These are phyloP conservation scores for Mortierella sp. DNA, from an alignment of 371 early-diverging fungal genomes.

Conservation along the genomic window DNA sequence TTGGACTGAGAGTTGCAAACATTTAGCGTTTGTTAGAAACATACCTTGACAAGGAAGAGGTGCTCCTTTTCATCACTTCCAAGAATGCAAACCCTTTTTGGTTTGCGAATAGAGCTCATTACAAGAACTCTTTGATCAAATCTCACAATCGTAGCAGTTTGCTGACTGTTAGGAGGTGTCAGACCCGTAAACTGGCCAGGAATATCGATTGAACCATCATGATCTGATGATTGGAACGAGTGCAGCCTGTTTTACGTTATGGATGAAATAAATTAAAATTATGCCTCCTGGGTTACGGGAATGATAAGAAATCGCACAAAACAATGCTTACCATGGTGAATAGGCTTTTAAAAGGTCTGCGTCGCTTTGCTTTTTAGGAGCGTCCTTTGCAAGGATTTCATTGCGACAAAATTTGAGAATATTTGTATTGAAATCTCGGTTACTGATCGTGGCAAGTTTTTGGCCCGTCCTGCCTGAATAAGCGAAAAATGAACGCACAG, in stretches of 20 bases:
- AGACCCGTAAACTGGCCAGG: constrained; percentile 82
- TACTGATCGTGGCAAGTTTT: constrained; percentile 56
- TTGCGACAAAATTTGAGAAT: constrained; percentile 57
- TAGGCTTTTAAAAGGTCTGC: constrained; percentile 67
- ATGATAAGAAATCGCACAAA: not conserved
- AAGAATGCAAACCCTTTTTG: constrained; percentile 77
- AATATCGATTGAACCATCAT: constrained; percentile 69
- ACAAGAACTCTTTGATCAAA: constrained; percentile 75
- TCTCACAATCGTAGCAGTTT: constrained; percentile 69
- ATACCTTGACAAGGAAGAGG: constrained; percentile 78
- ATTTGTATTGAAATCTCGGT: constrained; percentile 55
- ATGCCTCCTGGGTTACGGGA: not conserved
- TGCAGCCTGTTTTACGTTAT: constrained; percentile 23
- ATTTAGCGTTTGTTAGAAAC: not conserved
- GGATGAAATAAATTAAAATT: not conserved
- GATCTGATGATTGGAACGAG: constrained; percentile 43
- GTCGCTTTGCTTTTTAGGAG: constrained; percentile 36
- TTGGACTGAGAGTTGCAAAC: not conserved
- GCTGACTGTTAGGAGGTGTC: constrained; percentile 61
- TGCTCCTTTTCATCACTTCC: constrained; percentile 81
- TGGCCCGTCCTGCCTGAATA: constrained; percentile 63
- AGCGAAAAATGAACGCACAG: not conserved
- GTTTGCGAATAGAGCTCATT: constrained; percentile 79
- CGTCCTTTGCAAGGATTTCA: constrained; percentile 56
- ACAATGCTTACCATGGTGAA: constrained; percentile 72